Evolutionary conservation across 1,284 basidiomycete genomes (phyloP).

Genomic region (Pyrrhoderma lamaoense): DNA sequence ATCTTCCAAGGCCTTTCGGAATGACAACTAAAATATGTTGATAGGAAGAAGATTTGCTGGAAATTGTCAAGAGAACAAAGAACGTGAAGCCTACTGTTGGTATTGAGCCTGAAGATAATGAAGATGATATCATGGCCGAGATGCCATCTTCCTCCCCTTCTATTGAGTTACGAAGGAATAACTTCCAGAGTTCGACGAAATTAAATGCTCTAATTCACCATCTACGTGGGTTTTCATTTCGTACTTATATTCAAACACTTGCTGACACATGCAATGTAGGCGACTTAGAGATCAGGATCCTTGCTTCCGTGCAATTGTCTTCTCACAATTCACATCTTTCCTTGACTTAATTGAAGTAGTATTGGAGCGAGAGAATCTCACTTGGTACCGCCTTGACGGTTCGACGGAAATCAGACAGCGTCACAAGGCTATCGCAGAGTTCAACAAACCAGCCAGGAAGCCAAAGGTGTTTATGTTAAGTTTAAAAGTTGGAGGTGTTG

Average conservation of each 20-base stretch:
- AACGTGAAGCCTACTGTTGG: conserved; percentile 4
- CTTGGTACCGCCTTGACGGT: conserved; percentile 87
- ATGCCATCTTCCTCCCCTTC: conserved; percentile 37
- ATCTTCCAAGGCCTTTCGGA: not conserved
- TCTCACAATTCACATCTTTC: conserved; percentile 83
- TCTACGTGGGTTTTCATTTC: conserved; percentile 41
- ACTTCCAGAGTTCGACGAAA: conserved; percentile 86
- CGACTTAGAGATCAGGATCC: conserved; percentile 65
- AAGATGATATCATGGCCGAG: conserved; percentile 27
- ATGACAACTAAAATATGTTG: not conserved
- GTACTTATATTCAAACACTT: not conserved
- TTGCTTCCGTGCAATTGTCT: conserved; percentile 78
- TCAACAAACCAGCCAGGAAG: conserved; percentile 58
- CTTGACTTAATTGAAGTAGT: conserved; percentile 76
- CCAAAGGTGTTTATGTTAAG: conserved; percentile 84
- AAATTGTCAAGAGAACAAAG: conserved; percentile 42
- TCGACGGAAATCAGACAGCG: conserved; percentile 86
- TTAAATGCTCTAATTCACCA: conserved; percentile 66
- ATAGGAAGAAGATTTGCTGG: conserved; percentile 53
- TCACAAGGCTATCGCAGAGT: conserved; percentile 66
- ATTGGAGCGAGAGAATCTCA: conserved; percentile 66
- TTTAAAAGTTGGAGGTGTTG: conserved; percentile 91
- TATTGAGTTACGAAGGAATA: conserved; percentile 64
- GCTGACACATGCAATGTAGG: conserved; percentile 23
- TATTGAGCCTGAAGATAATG: conserved; percentile 14